Conservation (phyloP, 139 green algal genomes). For the Astrephomene gubernaculifera region DNA sequence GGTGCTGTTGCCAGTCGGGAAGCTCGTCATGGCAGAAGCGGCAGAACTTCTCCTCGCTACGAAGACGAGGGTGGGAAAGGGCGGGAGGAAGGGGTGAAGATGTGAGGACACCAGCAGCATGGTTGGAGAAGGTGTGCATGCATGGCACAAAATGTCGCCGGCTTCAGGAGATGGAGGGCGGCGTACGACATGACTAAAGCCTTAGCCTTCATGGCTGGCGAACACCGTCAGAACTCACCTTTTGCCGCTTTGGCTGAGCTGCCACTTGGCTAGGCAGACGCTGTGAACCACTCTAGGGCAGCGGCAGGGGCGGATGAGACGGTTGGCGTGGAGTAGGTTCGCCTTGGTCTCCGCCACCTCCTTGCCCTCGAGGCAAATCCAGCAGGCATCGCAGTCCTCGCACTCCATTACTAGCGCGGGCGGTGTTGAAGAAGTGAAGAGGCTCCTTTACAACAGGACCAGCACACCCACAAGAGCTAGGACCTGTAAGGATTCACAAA, state of each 20-base stretch:
- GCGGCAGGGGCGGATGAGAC: conserved; percentile 47
- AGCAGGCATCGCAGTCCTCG: conserved; percentile 45
- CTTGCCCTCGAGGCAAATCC: conserved; percentile 53
- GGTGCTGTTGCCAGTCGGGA: conserved; percentile 44
- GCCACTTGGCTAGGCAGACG: conserved; percentile 56
- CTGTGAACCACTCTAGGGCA: conserved; percentile 47
- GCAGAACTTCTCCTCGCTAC: conserved; percentile 51
- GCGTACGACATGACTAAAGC: not conserved
- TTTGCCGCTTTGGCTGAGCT: conserved; percentile 39
- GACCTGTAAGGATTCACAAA: too few relatives aligned
- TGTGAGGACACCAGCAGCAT: too few relatives aligned
- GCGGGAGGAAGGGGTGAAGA: too few relatives aligned
- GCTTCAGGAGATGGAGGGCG: too few relatives aligned
- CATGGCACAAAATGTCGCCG: too few relatives aligned
- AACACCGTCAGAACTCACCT: conserved; percentile 40
- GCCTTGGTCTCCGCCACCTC: not conserved
- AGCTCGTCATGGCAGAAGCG: conserved; percentile 51
- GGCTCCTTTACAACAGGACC: too few relatives aligned
- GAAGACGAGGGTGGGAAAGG: too few relatives aligned
- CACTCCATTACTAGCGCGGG: too few relatives aligned
- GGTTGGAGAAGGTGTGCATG: too few relatives aligned
- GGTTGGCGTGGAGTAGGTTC: not conserved
- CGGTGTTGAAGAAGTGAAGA: too few relatives aligned
- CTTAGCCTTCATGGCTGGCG: too few relatives aligned
- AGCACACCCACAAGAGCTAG: too few relatives aligned